These are phyloP conservation scores for Chlamydomonas urium DNA, from an alignment of 139 green algal species.

Conservation along the genomic window DNA sequence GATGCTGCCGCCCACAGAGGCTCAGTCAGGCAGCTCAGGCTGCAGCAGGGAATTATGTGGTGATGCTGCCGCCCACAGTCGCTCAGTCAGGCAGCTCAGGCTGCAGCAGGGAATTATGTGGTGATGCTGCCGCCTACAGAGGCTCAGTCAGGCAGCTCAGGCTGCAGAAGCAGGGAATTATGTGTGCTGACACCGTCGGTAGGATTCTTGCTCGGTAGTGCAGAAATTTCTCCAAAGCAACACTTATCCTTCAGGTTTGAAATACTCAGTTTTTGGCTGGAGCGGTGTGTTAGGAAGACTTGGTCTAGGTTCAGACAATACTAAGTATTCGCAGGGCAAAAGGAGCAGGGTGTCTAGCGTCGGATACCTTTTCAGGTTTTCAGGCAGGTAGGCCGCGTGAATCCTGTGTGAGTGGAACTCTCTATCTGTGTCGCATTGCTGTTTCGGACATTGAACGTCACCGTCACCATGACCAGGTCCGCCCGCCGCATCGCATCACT, in stretches of 20 bases:
- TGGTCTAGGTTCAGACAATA: not conserved
- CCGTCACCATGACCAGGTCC: no score
- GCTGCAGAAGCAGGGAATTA: not conserved
- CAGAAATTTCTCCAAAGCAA: not conserved
- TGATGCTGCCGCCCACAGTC: not conserved
- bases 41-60: not conserved
- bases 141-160: not conserved
- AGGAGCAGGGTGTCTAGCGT: no score
- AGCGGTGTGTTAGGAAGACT: no score
- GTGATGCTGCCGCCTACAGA: not conserved
- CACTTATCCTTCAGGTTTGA: no score
- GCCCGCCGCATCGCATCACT: no score
- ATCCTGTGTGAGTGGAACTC: no score
- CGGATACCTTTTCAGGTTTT: no score
- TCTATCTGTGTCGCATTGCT: no score
- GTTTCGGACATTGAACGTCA: no score
- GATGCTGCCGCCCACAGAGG: not conserved
- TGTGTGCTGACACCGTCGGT: not conserved
- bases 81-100: not conserved
- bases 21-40: not conserved
- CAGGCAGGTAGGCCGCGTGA: no score
- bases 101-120: not conserved
- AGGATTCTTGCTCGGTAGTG: not conserved
- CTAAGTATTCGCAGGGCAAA: no score
- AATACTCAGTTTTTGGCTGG: no score